Conservation (phyloP, 768 basidiomycete genomes). For the Mycena alexandri region DNA sequence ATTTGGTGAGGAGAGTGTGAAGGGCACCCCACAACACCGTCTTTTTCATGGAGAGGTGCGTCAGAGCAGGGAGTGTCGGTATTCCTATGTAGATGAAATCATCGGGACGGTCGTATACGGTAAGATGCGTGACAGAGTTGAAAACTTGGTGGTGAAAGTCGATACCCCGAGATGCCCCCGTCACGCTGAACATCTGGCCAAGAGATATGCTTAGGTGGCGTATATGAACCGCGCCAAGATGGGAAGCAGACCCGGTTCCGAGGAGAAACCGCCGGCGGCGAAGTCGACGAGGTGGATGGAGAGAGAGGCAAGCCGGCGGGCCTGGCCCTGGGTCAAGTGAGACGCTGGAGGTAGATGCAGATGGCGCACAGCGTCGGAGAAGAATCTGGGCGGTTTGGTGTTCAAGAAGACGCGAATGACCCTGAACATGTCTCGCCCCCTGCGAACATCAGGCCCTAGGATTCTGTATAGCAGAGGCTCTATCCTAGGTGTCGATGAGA, state of each 20-base stretch:
- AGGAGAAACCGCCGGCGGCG: no score
- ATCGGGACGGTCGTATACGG: not conserved
- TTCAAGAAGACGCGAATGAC: not conserved
- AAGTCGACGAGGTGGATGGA: no score
- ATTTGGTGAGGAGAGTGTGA: not conserved
- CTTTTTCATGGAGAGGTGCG: conserved; percentile 1
- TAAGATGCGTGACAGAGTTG: not conserved
- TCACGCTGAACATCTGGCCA: not conserved
- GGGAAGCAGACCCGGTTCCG: not conserved
- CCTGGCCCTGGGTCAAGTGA: no score
- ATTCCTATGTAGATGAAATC: not conserved
- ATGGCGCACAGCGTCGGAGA: not conserved
- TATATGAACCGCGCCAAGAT: not conserved
- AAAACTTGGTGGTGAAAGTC: conserved; percentile 1
- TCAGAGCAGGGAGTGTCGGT: not conserved
- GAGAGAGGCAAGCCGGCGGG: no score
- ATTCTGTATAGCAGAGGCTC: conserved; percentile 1
- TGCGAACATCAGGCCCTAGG: not conserved
- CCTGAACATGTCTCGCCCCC: not conserved
- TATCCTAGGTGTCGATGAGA: not conserved
- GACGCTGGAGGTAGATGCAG: no score
- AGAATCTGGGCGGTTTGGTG: not conserved
- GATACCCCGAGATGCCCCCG: not conserved
- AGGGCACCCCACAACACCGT: not conserved
- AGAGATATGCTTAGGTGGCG: not conserved